Evolutionary conservation across 345 rosid genomes (phyloP), one percentile per base, ranked within the genome.

Genomic region (Corchorus olitorius): DNA sequence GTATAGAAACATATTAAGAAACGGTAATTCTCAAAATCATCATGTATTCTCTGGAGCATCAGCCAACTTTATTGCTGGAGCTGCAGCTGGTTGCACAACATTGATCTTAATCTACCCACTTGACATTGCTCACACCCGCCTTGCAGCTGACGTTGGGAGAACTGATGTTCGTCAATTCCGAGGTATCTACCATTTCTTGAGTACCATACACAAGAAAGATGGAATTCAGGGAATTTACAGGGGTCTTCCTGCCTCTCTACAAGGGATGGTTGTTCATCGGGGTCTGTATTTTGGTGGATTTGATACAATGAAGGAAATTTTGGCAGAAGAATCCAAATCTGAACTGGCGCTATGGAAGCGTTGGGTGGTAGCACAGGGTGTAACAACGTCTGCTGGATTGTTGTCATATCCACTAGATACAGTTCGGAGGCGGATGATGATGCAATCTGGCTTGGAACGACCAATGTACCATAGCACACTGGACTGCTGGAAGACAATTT

Each of bases 281-380:
- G 93, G 97, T 71, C 85, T 96, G 11, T 93, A 93, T 64, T 93
- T 92, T 81, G 98, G 99, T 3, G 99, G 99, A 17, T 96, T 96
- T 27, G 98, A 93, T 78, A 93, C 98, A 8, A 84, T 93, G 72
- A 93, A 93, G 79, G 98, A 95, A 87, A 49, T 87, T 14, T 78
- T 93, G 70, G 84, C 94, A 0, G 81, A 86, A 73, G 89, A 87
- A 73, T 83, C 89, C 3, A 79, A 86, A 52, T 81, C 85, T 8
- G 97, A 91, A 22, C 63, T 91, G 76, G 83, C 91, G 4, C 77
- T 92, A 81, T 93, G 97, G 97, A 93, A 92, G 81, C 90, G 97
- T 9, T 93, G 97, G 97, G 76, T 75, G 66, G 89, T 90, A 78
- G 97, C 99, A 55, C 99, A 91, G 85, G 94, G 85, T 15, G 98